Evolutionary conservation across 495 filamentous ascomycete species (phyloP).

Genomic region (Penicillium crystallinum): DNA sequence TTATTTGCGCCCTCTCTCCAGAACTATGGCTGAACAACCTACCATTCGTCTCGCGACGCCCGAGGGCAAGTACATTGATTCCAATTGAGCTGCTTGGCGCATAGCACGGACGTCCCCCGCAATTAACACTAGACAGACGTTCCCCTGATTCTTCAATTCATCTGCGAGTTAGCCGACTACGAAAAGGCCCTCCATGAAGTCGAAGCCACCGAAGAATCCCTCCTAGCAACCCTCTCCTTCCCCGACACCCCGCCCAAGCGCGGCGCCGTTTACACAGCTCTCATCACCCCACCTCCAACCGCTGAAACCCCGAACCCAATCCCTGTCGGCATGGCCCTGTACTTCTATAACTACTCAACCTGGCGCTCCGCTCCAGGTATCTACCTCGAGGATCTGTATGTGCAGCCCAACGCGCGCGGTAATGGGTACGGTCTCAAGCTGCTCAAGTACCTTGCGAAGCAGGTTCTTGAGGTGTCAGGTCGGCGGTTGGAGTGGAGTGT

Average conservation of each 20-base stretch:
- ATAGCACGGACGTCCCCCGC: background rate
- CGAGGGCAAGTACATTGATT: constrained; percentile 28
- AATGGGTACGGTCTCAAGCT: constrained; percentile 75
- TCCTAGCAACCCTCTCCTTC: constrained; percentile 76
- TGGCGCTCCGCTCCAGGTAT: constrained; percentile 85
- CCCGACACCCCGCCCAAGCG: constrained; percentile 39
- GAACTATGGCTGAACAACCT: constrained; percentile 33
- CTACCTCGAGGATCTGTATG: constrained; percentile 91
- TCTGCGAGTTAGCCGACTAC: constrained; percentile 84
- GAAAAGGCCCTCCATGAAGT: constrained; percentile 67
- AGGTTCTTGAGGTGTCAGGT: constrained; percentile 60
- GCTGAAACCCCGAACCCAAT: constrained; percentile 22
- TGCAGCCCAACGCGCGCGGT: constrained; percentile 62
- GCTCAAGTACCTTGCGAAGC: constrained; percentile 72
- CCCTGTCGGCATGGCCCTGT: constrained; percentile 58
- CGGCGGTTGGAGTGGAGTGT: constrained; percentile 88
- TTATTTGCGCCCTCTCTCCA: background rate
- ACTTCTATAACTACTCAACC: constrained; percentile 73
- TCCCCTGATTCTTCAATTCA: constrained; percentile 71
- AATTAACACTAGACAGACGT: constrained; percentile 58
- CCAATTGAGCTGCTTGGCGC: background rate
- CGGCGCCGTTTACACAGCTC: constrained; percentile 41
- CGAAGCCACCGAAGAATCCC: constrained; percentile 68
- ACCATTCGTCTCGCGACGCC: constrained; percentile 46
- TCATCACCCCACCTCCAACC: constrained; percentile 32